Percentiles rank a stretch among this genome's conserved stretches.
Evolutionary conservation across 768 basidiomycete species (phyloP).

Genomic region (Podaxis sp.): DNA sequence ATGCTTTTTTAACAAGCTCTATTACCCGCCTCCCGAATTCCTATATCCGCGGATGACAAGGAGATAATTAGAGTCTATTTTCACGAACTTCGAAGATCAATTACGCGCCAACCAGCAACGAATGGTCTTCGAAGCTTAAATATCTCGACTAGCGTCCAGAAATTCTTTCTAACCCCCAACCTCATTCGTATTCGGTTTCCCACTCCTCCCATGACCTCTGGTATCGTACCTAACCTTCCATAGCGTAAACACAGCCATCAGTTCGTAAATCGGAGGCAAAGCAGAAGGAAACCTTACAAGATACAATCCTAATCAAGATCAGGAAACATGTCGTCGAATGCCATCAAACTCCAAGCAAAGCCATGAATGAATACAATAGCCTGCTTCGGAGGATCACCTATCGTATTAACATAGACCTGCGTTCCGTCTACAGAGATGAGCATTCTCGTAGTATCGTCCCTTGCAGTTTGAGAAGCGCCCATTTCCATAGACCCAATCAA

Average conservation of each 20-base stretch:
- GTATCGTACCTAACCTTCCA: conserved; percentile 34
- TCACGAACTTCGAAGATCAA: neutral
- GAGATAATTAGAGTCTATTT: neutral
- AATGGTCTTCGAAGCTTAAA: conserved; percentile 29
- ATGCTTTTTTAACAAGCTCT: neutral
- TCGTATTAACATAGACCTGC: conserved; percentile 37
- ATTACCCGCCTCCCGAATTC: conserved; percentile 29
- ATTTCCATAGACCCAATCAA: too few species aligned
- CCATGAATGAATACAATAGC: conserved; percentile 44
- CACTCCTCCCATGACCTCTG: conserved; percentile 34
- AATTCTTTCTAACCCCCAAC: conserved; percentile 31
- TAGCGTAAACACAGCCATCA: neutral
- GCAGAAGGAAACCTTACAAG: conserved; percentile 21
- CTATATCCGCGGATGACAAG: conserved; percentile 16
- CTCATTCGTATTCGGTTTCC: conserved; percentile 27
- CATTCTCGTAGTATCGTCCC: conserved; percentile 1
- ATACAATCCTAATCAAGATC: conserved; percentile 25
- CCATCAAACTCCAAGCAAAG: conserved; percentile 32
- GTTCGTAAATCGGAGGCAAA: neutral
- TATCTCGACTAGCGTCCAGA: conserved; percentile 29
- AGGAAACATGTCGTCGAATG: conserved; percentile 38
- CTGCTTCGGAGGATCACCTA: conserved; percentile 35
- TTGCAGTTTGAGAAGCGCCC: neutral
- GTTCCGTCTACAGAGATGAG: conserved; percentile 33
- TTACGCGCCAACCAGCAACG: conserved; percentile 30